phyloP scores from a whole-genome alignment of 2,329 filamentous ascomycete genomes.

The Fusarium sp. region DNA sequence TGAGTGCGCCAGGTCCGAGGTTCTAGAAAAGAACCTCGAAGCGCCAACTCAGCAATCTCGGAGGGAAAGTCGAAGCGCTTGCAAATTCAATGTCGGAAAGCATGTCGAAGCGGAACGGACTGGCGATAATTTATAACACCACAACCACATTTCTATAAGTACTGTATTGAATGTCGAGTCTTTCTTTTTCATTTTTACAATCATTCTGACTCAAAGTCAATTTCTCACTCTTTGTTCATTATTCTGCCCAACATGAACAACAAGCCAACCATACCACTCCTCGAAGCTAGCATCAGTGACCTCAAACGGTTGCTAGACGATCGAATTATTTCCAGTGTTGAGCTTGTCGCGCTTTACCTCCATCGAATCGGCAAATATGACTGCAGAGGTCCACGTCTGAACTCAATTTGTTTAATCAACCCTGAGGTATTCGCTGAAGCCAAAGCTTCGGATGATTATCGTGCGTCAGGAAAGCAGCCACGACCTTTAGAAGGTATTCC shows the following conservation, averaged over 20 bases:
- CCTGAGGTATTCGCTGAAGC: constrained; percentile 47
- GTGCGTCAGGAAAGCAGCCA: constrained; percentile 39
- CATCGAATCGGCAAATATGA: constrained; percentile 48
- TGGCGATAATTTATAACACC: neutral
- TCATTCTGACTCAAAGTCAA: fast-evolving
- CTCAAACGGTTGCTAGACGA: constrained; percentile 28
- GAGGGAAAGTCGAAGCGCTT: neutral
- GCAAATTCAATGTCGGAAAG: neutral
- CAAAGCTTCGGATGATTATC: constrained; percentile 47
- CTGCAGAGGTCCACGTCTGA: constrained; percentile 43
- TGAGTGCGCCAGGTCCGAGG: no score
- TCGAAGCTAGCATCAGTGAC: neutral
- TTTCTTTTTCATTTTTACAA: no score
- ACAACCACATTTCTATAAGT: neutral
- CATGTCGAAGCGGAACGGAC: no score
- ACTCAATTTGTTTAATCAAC: constrained; percentile 50
- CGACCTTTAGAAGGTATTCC: constrained; percentile 66
- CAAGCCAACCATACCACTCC: neutral
- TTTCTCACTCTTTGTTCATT: no score
- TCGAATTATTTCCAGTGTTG: constrained; percentile 43
- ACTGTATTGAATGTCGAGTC: fast-evolving
- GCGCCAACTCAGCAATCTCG: neutral
- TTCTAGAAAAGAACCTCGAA: neutral
- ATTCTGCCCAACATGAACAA: neutral
- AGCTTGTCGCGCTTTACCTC: constrained; percentile 48